Evolutionary conservation across 176 grass and related monocot species (phyloP), one percentile per base, ranked within the genome.

Genomic region (Oryza officinalis): DNA sequence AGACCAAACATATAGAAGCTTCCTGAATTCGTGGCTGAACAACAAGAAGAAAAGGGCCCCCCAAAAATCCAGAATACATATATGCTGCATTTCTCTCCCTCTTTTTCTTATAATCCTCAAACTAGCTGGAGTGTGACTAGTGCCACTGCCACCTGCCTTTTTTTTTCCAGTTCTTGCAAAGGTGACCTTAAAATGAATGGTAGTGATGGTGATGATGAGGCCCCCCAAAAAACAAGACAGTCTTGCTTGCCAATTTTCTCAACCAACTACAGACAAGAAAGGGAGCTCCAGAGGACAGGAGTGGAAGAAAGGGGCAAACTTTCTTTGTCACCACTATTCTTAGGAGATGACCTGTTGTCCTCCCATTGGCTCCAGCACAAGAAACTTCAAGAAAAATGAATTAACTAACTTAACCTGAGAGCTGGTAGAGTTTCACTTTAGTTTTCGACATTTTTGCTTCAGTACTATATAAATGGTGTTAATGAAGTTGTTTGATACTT

Each of bases 91-190:
- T 22, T 40, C 22, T 70, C 2, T 13, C 68, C 63, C 20, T 35
- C 6, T 38, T 44, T 35, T 18, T 27, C 22, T 50, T 28, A 6
- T n/a, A 52, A 38, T 52, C n/a, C n/a, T 69, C 45, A 77, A 59
- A 67, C 14, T n/a, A 57, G 52, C n/a, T n/a, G 22, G n/a, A 32
- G 69, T 14, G 32, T n/a, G 32, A 65, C n/a, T 31, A 40, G 23
- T 74, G 84, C 83, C 67, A 86, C 27, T 80, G 76, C 83, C 67
- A 86, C 67, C 75, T 69, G 5, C 20, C 83, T 4, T 27, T 14
- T 64, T 14, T 64, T 41, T 37, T 66, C 4, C 46, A 68, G 22
- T 47, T 47, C 57, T 63, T 50, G 59, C n/a, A 31, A n/a, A 66
- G 50, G 14, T 22, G 77, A 43, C 18, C 30, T 41, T 41, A 54